These are phyloP conservation scores for Pythium sp. DNA, from an alignment of 352 stramenopile species.

Conservation along the genomic window DNA sequence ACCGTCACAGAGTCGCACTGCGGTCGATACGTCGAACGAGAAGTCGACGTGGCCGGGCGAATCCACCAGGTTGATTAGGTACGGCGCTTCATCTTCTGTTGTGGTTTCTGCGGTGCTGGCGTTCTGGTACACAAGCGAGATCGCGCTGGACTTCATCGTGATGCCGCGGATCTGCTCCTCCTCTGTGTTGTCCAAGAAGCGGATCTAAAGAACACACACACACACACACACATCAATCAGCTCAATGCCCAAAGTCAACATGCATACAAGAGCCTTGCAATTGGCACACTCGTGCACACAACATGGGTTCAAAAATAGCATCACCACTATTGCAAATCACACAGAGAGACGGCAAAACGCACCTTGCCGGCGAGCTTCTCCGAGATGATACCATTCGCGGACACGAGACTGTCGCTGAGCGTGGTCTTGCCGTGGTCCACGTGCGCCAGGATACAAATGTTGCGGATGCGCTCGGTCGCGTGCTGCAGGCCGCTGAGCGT, in stretches of 20 bases:
- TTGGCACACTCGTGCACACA: background rate
- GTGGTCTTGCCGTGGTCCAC: conserved; percentile 93
- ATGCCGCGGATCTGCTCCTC: conserved; percentile 95
- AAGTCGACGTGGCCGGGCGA: conserved; percentile 96
- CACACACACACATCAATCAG: background rate
- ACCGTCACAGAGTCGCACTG: conserved; percentile 94
- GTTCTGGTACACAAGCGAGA: conserved; percentile 90
- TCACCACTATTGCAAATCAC: background rate
- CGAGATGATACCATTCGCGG: conserved; percentile 97
- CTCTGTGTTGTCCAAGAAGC: conserved; percentile 95
- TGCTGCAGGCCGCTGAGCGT: conserved; percentile 63
- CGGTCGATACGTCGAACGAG: conserved; percentile 93
- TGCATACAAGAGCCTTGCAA: background rate
- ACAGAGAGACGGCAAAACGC: background rate
- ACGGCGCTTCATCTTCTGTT: conserved; percentile 41
- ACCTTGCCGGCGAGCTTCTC: conserved; percentile 93
- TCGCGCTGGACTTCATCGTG: conserved; percentile 96
- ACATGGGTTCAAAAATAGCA: background rate
- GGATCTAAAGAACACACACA: conserved; percentile 41
- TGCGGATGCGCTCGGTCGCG: conserved; percentile 82
- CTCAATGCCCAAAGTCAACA: background rate
- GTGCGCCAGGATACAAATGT: conserved; percentile 95
- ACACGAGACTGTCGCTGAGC: conserved; percentile 95
- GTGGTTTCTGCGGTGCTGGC: conserved; percentile 12
- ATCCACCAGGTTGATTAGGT: conserved; percentile 95